Evolutionary conservation across 2,329 filamentous ascomycete species (phyloP).

Genomic region (Alternaria viburni): DNA sequence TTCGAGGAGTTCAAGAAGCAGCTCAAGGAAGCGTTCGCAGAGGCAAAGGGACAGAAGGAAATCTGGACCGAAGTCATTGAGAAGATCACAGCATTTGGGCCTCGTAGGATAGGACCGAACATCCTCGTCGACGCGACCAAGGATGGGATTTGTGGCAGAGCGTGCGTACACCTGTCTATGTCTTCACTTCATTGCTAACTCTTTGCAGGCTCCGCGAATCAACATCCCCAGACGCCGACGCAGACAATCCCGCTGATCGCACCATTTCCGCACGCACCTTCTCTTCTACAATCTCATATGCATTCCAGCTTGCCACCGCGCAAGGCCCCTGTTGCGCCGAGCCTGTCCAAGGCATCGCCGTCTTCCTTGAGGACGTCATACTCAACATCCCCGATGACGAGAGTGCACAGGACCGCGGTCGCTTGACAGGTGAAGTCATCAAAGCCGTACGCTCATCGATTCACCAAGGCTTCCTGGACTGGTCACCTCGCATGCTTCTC

Average conservation of each 20-base stretch:
- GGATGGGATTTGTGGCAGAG: conserved; percentile 72
- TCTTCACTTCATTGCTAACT: conserved; percentile 10
- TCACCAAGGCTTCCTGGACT: conserved; percentile 86
- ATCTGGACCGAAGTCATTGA: conserved; percentile 78
- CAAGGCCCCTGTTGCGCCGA: conserved; percentile 93
- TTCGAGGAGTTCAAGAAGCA: conserved; percentile 78
- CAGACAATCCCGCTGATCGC: conserved; percentile 17
- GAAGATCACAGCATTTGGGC: conserved; percentile 88
- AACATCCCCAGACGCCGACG: conserved; percentile 45
- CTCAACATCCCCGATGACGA: conserved; percentile 62
- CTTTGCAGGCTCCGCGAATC: conserved; percentile 34
- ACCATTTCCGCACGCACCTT: conserved; percentile 69
- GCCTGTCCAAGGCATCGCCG: conserved; percentile 89
- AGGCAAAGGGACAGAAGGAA: conserved; percentile 75
- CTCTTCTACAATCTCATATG: conserved; percentile 88
- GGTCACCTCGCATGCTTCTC: conserved; percentile 91
- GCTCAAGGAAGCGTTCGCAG: conserved; percentile 71
- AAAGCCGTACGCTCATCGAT: conserved; percentile 86
- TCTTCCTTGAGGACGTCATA: conserved; percentile 82
- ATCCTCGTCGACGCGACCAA: conserved; percentile 83
- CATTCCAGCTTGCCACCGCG: conserved; percentile 88
- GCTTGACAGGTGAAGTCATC: conserved; percentile 91
- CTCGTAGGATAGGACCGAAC: conserved; percentile 84
- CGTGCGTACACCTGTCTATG: conserved; percentile 58
- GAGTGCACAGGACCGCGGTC: conserved; percentile 70